phyloP scores from a whole-genome alignment of 345 rosid species.

The Hibiscus tridactylites region DNA sequence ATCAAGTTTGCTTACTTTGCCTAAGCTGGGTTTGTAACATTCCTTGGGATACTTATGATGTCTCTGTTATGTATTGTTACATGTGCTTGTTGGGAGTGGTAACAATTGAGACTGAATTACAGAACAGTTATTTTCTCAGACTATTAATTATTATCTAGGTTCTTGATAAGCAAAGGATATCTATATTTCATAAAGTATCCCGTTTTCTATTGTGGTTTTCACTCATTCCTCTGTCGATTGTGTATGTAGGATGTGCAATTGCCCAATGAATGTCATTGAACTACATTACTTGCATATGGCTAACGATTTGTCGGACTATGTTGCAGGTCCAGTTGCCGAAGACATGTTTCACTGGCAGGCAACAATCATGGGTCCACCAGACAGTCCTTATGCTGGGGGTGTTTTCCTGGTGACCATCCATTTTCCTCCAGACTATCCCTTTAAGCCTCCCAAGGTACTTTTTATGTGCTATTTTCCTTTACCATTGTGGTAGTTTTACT shows the following conservation, averaged over 20 bases:
- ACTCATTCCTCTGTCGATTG: background rate
- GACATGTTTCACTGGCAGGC: conserved; percentile 92
- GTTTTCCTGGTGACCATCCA: conserved; percentile 75
- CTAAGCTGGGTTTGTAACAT: background rate
- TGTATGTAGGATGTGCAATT: background rate
- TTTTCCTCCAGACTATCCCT: conserved; percentile 78
- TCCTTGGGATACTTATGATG: no score
- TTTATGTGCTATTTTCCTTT: background rate
- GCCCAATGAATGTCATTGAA: background rate
- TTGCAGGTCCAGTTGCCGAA: conserved; percentile 73
- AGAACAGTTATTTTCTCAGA: background rate
- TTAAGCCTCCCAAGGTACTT: conserved; percentile 69
- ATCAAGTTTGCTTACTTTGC: background rate
- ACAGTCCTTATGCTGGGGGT: conserved; percentile 76
- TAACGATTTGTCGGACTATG: background rate
- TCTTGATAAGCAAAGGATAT: background rate
- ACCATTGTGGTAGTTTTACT: background rate
- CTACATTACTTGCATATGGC: background rate
- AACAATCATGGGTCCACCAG: conserved; percentile 82
- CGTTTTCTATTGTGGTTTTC: background rate
- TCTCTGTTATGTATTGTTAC: background rate
- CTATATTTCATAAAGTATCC: background rate
- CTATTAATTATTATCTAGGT: no score
- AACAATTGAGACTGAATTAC: background rate
- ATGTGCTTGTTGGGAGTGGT: background rate